These are phyloP conservation scores for Arctium minus DNA, from an alignment of 129 eudicot species.

Conservation along the genomic window DNA sequence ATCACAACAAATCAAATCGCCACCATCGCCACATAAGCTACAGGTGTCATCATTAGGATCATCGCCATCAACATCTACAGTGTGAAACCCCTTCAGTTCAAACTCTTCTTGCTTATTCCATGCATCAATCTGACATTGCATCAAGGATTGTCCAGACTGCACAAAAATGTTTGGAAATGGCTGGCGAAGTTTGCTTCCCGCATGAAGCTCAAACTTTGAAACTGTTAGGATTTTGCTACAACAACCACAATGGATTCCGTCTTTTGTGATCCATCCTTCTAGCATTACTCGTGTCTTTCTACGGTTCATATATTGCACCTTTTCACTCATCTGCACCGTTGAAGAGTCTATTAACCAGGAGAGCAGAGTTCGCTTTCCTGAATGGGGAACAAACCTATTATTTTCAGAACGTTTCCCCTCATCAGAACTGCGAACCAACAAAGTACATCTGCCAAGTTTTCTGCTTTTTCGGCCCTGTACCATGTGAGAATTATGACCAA, in stretches of 20 bases:
- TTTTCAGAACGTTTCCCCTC: slow-evolving; percentile 50
- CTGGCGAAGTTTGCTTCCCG: slow-evolving; percentile 80
- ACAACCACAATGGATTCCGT: slow-evolving; percentile 92
- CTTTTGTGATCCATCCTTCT: slow-evolving; percentile 95
- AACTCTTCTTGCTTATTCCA: slow-evolving; percentile 87
- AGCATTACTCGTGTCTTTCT: slow-evolving; percentile 69
- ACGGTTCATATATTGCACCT: slow-evolving; percentile 81
- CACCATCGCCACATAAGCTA: slow-evolving; percentile 91
- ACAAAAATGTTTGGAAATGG: slow-evolving; percentile 68
- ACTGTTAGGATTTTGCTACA: slow-evolving; percentile 81
- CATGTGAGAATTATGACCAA: slow-evolving; percentile 27
- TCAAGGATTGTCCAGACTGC: slow-evolving; percentile 67
- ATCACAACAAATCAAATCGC: slow-evolving; percentile 92
- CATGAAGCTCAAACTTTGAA: slow-evolving; percentile 93
- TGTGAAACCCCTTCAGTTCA: slow-evolving; percentile 45
- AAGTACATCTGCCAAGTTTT: slow-evolving; percentile 70
- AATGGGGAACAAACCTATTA: slow-evolving; percentile 65
- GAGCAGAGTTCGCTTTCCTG: slow-evolving; percentile 73
- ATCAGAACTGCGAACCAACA: slow-evolving; percentile 62
- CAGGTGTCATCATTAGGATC: slow-evolving; percentile 94
- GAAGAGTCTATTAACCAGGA: slow-evolving; percentile 86
- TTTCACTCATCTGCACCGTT: slow-evolving; percentile 58
- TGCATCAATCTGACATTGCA: slow-evolving; percentile 82
- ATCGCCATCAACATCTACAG: slow-evolving; percentile 64
- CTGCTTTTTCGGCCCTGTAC: slow-evolving; percentile 59